These are phyloP conservation scores for Spencermartinsiella europaea DNA, from an alignment of 805 yeast genomes.

Conservation along the genomic window DNA sequence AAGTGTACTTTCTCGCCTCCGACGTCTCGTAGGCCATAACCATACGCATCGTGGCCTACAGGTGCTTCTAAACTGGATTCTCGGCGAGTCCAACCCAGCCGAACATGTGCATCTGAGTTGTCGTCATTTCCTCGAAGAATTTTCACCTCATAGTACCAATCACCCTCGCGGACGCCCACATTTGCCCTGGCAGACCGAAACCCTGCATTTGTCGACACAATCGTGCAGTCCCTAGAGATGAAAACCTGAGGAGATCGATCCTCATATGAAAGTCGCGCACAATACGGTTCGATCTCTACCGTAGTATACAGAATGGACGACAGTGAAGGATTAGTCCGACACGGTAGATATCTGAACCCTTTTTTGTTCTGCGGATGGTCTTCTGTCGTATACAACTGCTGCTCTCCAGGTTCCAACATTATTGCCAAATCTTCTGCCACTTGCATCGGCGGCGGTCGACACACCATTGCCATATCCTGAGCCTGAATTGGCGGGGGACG, in stretches of 20 bases:
- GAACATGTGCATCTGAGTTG: constrained; percentile 45
- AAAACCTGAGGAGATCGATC: constrained; percentile 63
- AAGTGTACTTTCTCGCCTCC: constrained; percentile 71
- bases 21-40: constrained; percentile 82
- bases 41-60: constrained; percentile 91
- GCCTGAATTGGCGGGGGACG: constrained; percentile 18
- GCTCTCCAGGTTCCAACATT: constrained; percentile 12
- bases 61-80: constrained; percentile 93
- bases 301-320: constrained; percentile 57
- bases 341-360: constrained; percentile 76
- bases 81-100: constrained; percentile 77
- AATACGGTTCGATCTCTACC: constrained; percentile 66
- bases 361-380: constrained; percentile 76
- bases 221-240: constrained; percentile 33
- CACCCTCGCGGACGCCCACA: constrained; percentile 71
- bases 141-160: constrained; percentile 72
- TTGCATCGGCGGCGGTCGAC: constrained; percentile 13
- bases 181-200: constrained; percentile 78
- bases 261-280: constrained; percentile 52
- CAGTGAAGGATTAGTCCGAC: constrained; percentile 58
- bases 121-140: constrained; percentile 40
- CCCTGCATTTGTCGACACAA: constrained; percentile 60
- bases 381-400: constrained; percentile 44
- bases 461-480: constrained; percentile 11
- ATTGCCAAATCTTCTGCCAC: constrained; percentile 1